These are phyloP conservation scores for Aspergillus quadricinctus DNA, from an alignment of 2,329 filamentous ascomycete species.

Conservation along the genomic window DNA sequence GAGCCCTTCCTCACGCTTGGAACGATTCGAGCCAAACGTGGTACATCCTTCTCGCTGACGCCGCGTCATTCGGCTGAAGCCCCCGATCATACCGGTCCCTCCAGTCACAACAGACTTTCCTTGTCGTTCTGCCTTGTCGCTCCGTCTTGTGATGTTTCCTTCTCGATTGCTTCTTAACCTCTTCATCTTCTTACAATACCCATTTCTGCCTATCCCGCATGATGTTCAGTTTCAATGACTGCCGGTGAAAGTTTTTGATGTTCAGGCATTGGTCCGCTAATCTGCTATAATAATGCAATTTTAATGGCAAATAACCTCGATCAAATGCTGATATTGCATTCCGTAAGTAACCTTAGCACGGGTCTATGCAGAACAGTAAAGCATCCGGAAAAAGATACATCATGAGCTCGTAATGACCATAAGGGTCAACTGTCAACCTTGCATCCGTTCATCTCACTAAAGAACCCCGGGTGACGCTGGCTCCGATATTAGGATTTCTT, in stretches of 20 bases:
- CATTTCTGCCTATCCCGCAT: slow-evolving; percentile 24
- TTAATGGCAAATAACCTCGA: slow-evolving; percentile 1
- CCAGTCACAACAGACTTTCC: slow-evolving; percentile 6
- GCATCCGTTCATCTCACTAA: background rate
- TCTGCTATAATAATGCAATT: slow-evolving; percentile 10
- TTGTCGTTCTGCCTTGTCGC: slow-evolving; percentile 10
- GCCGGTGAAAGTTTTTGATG: slow-evolving; percentile 23
- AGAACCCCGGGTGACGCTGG: background rate
- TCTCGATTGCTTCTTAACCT: slow-evolving; percentile 6
- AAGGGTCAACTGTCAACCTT: background rate
- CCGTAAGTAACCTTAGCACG: background rate
- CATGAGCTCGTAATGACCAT: background rate
- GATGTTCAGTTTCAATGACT: slow-evolving; percentile 22
- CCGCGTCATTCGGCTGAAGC: background rate
- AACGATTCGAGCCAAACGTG: background rate
- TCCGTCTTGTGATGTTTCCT: slow-evolving; percentile 22
- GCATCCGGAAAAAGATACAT: background rate
- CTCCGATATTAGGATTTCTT: slow-evolving; percentile 25
- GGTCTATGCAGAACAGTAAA: background rate
- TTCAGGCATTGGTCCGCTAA: slow-evolving; percentile 14
- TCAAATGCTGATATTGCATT: background rate
- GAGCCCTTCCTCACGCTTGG: background rate
- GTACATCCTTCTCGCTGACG: background rate
- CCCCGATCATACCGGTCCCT: too few species aligned
- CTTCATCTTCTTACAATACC: slow-evolving; percentile 31